Conservation (phyloP, 2,329 filamentous ascomycete species). For the Rhytidhysteron rufulum region DNA sequence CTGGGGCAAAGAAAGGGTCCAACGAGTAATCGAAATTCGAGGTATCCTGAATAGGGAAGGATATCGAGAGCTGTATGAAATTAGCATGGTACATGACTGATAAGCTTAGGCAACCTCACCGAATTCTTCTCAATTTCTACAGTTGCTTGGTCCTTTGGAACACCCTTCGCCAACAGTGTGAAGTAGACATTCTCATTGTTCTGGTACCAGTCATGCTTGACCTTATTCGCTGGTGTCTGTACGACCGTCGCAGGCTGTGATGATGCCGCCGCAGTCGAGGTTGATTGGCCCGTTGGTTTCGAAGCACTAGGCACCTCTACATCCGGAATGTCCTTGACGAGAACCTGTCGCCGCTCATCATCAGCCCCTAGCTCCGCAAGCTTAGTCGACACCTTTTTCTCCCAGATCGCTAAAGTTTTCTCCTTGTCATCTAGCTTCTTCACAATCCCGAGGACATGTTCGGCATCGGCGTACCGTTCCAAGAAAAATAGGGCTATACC, state of each 20-base stretch:
- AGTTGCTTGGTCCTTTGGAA: constrained; percentile 53
- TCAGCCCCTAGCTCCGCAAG: constrained; percentile 47
- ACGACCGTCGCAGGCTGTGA: constrained; percentile 24
- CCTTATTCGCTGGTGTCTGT: constrained; percentile 52
- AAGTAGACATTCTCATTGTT: constrained; percentile 58
- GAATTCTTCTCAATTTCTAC: constrained; percentile 50
- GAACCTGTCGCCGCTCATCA: constrained; percentile 41
- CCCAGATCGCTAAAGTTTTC: constrained; percentile 56
- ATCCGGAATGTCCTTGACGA: constrained; percentile 50
- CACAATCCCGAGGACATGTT: constrained; percentile 62
- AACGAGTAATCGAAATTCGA: constrained; percentile 60
- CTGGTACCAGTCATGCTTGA: constrained; percentile 69
- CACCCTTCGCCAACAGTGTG: constrained; percentile 63
- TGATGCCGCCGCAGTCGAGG: constrained; percentile 6
- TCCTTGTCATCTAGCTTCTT: constrained; percentile 51
- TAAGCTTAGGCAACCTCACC: constrained; percentile 24
- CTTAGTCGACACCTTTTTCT: constrained; percentile 52
- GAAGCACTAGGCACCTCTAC: constrained; percentile 41
- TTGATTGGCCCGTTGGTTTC: constrained; percentile 21
- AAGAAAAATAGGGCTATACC: constrained; percentile 70
- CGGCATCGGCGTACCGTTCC: constrained; percentile 69
- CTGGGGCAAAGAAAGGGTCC: constrained; percentile 62
- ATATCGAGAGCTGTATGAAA: constrained; percentile 47
- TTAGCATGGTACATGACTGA: constrained; percentile 12
- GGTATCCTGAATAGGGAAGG: constrained; percentile 54